These are phyloP conservation scores for Candida sp. DNA, from an alignment of 1,139 yeast genomes.

Conservation along the genomic window DNA sequence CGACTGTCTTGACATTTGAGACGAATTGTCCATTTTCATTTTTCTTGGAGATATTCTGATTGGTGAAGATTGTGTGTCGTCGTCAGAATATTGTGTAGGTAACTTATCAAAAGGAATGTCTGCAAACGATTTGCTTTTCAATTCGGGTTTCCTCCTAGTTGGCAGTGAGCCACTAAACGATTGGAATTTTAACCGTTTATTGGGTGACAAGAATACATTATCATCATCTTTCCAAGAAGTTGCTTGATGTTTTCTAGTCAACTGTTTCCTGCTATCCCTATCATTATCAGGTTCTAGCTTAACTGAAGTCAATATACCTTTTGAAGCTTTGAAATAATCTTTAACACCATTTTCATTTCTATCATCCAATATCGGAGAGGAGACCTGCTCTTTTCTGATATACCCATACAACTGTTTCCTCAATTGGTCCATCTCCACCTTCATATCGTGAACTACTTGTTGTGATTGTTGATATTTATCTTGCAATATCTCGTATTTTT, in stretches of 20 bases:
- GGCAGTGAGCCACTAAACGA: not conserved
- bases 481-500: not conserved
- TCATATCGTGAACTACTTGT: not conserved
- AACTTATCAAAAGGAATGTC: constrained; percentile 7
- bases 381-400: not conserved
- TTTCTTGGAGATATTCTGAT: constrained; percentile 2
- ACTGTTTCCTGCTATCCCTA: not conserved
- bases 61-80: constrained; percentile 9
- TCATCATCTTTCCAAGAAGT: not conserved
- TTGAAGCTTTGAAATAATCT: not conserved
- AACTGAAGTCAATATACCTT: not conserved
- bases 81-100: constrained; percentile 15
- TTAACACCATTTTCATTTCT: not conserved
- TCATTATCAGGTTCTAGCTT: not conserved
- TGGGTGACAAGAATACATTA: not conserved
- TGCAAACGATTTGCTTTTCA: constrained; percentile 6
- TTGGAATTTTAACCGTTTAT: constrained; percentile 1
- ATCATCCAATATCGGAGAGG: constrained; percentile 2
- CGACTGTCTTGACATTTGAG: not conserved
- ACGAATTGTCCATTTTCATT: constrained; percentile 1
- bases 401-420: not conserved
- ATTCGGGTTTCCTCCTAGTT: not conserved
- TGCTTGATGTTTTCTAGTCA: not conserved
- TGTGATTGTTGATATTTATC: not conserved
- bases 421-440: not conserved